These are phyloP conservation scores for Didymella arachidicola DNA, from an alignment of 2,329 filamentous ascomycete genomes.

Conservation along the genomic window DNA sequence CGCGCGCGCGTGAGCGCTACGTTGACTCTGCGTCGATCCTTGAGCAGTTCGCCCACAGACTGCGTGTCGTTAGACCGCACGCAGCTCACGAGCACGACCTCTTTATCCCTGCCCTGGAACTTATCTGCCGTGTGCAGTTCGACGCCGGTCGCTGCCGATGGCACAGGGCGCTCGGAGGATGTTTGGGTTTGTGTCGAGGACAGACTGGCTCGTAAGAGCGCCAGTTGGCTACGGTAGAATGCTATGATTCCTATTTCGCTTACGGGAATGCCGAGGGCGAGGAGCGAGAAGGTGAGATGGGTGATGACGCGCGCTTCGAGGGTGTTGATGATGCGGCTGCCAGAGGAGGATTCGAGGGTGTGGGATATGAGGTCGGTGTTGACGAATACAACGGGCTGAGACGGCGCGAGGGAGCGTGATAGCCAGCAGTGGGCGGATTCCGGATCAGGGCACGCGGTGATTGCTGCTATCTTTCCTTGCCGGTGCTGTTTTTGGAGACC, in stretches of 20 bases:
- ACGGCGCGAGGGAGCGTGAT: constrained; percentile 71
- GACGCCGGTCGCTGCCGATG: constrained; percentile 55
- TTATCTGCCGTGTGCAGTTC: constrained; percentile 98
- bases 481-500: constrained; percentile 48
- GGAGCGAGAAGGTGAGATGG: constrained; percentile 80
- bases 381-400: constrained; percentile 80
- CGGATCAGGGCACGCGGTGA: constrained; percentile 60
- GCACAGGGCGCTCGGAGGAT: constrained; percentile 54
- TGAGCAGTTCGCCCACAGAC: constrained; percentile 89
- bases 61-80: constrained; percentile 84
- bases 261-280: constrained; percentile 76
- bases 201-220: constrained; percentile 78
- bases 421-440: constrained; percentile 73
- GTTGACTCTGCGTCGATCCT: constrained; percentile 92
- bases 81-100: constrained; percentile 84
- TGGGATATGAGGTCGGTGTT: constrained; percentile 82
- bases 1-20: constrained; percentile 94
- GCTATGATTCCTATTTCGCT: constrained; percentile 92
- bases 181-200: constrained; percentile 58
- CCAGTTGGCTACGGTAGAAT: constrained; percentile 92
- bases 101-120: constrained; percentile 96
- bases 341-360: constrained; percentile 71
- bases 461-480: constrained; percentile 21
- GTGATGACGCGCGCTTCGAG: constrained; percentile 80
- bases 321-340: constrained; percentile 86